Conservation (phyloP, 345 rosid genomes). For the Bruguiera gymnorhiza region DNA sequence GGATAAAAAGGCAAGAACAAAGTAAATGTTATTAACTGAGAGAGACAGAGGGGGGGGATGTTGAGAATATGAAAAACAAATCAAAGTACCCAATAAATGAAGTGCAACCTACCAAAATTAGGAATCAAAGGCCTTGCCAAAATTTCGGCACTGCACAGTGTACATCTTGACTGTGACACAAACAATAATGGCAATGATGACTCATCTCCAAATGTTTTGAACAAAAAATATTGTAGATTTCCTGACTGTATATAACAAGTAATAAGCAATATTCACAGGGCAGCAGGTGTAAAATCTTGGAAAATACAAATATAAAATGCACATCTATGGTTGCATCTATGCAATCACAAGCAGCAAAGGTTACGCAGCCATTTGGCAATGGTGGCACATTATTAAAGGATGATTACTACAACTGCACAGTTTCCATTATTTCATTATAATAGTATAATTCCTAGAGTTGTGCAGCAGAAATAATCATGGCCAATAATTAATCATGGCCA, state of each 20-base stretch:
- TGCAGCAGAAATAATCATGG: too few species aligned
- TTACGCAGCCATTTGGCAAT: too few species aligned
- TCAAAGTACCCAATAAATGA: conserved; percentile 2
- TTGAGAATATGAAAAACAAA: not conserved
- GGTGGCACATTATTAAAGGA: too few species aligned
- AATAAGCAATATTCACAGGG: not conserved
- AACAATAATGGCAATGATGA: conserved; percentile 37
- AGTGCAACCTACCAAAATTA: conserved; percentile 62
- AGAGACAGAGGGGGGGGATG: not conserved
- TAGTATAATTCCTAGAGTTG: too few species aligned
- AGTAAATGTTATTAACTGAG: not conserved
- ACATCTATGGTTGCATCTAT: too few species aligned
- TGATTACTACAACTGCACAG: too few species aligned
- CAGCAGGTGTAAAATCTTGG: too few species aligned
- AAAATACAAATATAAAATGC: too few species aligned
- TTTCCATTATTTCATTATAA: too few species aligned
- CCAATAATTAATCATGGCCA: too few species aligned
- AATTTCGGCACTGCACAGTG: conserved; percentile 77
- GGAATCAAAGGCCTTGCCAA: conserved; percentile 69
- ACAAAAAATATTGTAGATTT: not conserved
- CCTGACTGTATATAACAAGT: not conserved
- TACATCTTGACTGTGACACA: conserved; percentile 84
- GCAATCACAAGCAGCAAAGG: too few species aligned
- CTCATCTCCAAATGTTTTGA: conserved; percentile 14
- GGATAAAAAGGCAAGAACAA: not conserved